A percentile compares a stretch with the other conserved stretches of the same genome.
phyloP scores from a whole-genome alignment of 805 yeast genomes.

The Yamadazyma insecticola region DNA sequence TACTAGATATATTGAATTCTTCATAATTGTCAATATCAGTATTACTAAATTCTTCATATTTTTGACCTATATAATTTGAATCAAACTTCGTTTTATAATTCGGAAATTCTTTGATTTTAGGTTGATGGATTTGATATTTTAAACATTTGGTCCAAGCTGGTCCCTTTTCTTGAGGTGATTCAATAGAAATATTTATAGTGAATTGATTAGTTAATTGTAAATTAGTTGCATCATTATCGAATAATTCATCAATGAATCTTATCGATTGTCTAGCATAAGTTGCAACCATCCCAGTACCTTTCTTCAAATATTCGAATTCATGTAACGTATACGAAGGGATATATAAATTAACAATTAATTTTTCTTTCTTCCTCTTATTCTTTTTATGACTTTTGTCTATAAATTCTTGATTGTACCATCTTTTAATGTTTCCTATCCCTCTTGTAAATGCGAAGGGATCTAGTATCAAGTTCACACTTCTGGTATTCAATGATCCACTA shows the following conservation, averaged over 20 bases:
- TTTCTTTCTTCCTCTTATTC: conserved; percentile 15
- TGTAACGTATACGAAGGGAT: conserved; percentile 55
- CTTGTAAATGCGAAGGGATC: conserved; percentile 67
- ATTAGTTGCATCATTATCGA: conserved; percentile 15
- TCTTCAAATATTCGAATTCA: conserved; percentile 55
- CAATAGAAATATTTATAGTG: conserved; percentile 15
- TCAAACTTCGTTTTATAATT: conserved; percentile 36
- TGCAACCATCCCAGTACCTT: conserved; percentile 51
- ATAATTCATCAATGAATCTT: conserved; percentile 49
- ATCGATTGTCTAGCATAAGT: conserved; percentile 65
- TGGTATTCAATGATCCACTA: too few species aligned
- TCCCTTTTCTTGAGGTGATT: conserved; percentile 40
- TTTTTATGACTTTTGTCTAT: conserved; percentile 9
- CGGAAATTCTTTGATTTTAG: conserved; percentile 48
- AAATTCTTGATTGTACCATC: conserved; percentile 49
- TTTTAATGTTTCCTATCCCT: conserved; percentile 63
- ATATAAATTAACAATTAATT: conserved; percentile 31
- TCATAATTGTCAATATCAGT: too few species aligned
- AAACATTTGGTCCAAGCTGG: conserved; percentile 49
- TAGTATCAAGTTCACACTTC: conserved; percentile 42
- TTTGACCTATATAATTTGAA: conserved; percentile 17
- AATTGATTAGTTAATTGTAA: conserved; percentile 5
- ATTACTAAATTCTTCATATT: conserved; percentile 5
- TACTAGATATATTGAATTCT: background rate
- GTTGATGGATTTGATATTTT: conserved; percentile 42